These are phyloP conservation scores for Durotheca rogersii DNA, from an alignment of 495 filamentous ascomycete genomes.

Conservation along the genomic window DNA sequence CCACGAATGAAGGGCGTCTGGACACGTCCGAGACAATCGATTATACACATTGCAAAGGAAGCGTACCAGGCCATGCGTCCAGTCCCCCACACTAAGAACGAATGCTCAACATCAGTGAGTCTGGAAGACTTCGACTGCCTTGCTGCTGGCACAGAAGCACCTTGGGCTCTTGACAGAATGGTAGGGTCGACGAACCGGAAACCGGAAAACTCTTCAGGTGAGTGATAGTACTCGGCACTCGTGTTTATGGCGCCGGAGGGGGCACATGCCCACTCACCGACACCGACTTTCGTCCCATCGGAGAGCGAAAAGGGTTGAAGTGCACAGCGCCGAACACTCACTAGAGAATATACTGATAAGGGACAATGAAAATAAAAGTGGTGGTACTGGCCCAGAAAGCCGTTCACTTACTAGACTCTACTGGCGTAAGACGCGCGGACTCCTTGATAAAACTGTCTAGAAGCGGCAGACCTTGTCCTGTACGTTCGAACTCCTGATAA, in stretches of 20 bases:
- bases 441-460: slow-evolving; percentile 45
- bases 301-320: slow-evolving; percentile 28
- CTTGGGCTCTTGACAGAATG: slow-evolving; percentile 7
- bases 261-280: slow-evolving; percentile 34
- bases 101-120: slow-evolving; percentile 20
- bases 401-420: slow-evolving; percentile 28
- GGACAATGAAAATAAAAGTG: too few species aligned
- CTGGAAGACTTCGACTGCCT: slow-evolving; percentile 25
- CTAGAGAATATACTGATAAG: too few species aligned
- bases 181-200: slow-evolving; percentile 24
- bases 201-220: slow-evolving; percentile 25
- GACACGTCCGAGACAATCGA: too few species aligned
- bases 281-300: slow-evolving; percentile 30
- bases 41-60: too few species aligned
- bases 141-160: too few species aligned
- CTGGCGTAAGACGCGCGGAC: slow-evolving; percentile 35
- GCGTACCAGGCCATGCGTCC: slow-evolving; percentile 30
- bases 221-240: slow-evolving; percentile 14
- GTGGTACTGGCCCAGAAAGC: slow-evolving; percentile 6
- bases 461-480: slow-evolving; percentile 19
- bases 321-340: slow-evolving; percentile 30
- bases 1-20: neutral
- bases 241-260: slow-evolving; percentile 24
- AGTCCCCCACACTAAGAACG: slow-evolving; percentile 33
- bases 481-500: slow-evolving; percentile 10